Conservation (phyloP, 2,329 filamentous ascomycete species). For the Penicillium sp. region DNA sequence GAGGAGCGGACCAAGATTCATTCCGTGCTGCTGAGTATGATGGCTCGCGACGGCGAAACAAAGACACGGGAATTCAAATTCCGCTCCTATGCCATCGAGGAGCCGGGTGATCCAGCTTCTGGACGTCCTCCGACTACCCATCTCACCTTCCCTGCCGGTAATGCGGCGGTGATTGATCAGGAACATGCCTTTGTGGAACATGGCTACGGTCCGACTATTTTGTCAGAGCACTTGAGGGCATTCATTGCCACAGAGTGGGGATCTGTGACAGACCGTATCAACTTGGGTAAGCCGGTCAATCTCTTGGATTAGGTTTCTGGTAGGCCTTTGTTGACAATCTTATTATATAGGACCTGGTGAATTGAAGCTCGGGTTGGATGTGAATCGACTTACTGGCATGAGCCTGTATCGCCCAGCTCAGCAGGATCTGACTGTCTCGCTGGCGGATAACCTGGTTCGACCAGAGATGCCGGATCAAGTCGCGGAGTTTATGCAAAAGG, state of each 20-base stretch:
- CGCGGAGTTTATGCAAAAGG: slow-evolving; percentile 61
- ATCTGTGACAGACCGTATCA: slow-evolving; percentile 79
- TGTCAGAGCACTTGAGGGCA: slow-evolving; percentile 74
- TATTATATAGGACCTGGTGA: slow-evolving; percentile 62
- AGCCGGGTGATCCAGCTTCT: slow-evolving; percentile 40
- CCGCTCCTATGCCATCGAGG: slow-evolving; percentile 63
- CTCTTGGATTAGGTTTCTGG: background rate
- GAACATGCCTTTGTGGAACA: slow-evolving; percentile 58
- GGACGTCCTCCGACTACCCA: slow-evolving; percentile 33
- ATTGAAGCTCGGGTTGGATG: slow-evolving; percentile 66
- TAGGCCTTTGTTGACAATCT: background rate
- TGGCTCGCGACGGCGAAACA: slow-evolving; percentile 67
- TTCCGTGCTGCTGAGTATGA: slow-evolving; percentile 70
- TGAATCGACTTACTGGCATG: slow-evolving; percentile 62
- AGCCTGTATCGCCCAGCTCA: slow-evolving; percentile 72
- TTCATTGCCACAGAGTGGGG: slow-evolving; percentile 75
- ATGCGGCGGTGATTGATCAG: slow-evolving; percentile 66
- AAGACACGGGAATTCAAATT: slow-evolving; percentile 71
- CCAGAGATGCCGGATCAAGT: slow-evolving; percentile 66
- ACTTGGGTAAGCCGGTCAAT: slow-evolving; percentile 57
- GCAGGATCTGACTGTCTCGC: slow-evolving; percentile 72
- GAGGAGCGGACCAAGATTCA: slow-evolving; percentile 71
- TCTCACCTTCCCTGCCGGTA: slow-evolving; percentile 40
- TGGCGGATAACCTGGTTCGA: slow-evolving; percentile 67
- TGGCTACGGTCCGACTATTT: slow-evolving; percentile 65